phyloP scores from a whole-genome alignment of 106 monocot species.

The Cymbidium sinense region DNA sequence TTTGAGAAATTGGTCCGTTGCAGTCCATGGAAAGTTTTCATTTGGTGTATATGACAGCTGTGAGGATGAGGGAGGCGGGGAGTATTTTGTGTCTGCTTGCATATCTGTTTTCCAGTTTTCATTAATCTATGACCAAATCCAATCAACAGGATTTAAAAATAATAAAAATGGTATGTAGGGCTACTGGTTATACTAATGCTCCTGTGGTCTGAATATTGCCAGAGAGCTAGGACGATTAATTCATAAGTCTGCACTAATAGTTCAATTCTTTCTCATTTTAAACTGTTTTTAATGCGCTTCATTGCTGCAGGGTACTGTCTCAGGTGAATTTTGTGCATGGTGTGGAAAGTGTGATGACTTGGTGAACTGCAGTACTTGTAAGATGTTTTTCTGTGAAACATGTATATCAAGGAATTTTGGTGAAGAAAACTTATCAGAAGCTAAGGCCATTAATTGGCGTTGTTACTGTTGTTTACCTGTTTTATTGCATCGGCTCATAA shows the following conservation, averaged over 20 bases:
- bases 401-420: constrained; percentile 80
- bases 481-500: constrained; percentile 39
- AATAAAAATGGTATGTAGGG: not conserved
- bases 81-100: not conserved
- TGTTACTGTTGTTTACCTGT: constrained; percentile 75
- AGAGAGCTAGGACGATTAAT: not conserved
- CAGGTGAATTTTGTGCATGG: constrained; percentile 57
- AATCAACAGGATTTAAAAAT: not conserved
- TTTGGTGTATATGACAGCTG: not conserved
- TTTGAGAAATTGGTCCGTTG: not conserved
- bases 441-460: constrained; percentile 52
- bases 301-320: constrained; percentile 33
- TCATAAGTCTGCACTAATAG: not conserved
- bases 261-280: not conserved
- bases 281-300: constrained; percentile 1
- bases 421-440: constrained; percentile 42
- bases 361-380: constrained; percentile 57
- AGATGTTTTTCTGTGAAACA: constrained; percentile 50
- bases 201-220: not conserved
- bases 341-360: constrained; percentile 57
- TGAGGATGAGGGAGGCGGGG: not conserved
- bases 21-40: not conserved
- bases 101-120: not conserved
- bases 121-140: not conserved
- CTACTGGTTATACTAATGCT: not conserved